Conservation (phyloP, 78 protist species). For the Goniomonas avonlea region DNA sequence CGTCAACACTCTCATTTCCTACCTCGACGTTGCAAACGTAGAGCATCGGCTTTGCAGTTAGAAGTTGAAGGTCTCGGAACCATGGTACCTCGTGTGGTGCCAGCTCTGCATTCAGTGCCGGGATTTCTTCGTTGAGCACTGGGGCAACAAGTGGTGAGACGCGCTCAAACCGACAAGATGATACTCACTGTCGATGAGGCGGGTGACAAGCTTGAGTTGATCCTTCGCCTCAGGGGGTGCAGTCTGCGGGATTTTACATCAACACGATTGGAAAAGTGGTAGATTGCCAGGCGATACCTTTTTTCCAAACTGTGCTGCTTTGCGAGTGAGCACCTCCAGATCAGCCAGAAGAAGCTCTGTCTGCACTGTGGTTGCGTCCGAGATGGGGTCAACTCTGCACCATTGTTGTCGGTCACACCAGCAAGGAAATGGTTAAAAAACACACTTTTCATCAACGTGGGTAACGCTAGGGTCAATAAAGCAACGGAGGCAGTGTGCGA, state of each 20-base stretch:
- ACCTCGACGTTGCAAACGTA: neutral
- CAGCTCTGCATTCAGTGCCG: neutral
- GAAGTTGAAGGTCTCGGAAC: neutral
- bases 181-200: no score
- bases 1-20: no score
- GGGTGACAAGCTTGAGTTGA: no score
- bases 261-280: neutral
- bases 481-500: conserved; percentile 28
- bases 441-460: conserved; percentile 35
- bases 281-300: no score
- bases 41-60: neutral
- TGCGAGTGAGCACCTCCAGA: conserved; percentile 22
- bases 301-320: no score
- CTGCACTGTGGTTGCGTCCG: conserved; percentile 1
- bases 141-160: neutral
- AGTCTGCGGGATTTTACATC: neutral
- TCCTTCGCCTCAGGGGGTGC: neutral
- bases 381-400: conserved; percentile 24
- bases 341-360: conserved; percentile 39
- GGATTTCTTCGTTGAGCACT: neutral
- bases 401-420: no score
- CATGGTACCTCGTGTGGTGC: neutral
- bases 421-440: no score
- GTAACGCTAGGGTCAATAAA: conserved; percentile 26
- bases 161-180: no score